phyloP scores from a whole-genome alignment of 2,329 filamentous ascomycete species.

The Trichoderma atroviride region DNA sequence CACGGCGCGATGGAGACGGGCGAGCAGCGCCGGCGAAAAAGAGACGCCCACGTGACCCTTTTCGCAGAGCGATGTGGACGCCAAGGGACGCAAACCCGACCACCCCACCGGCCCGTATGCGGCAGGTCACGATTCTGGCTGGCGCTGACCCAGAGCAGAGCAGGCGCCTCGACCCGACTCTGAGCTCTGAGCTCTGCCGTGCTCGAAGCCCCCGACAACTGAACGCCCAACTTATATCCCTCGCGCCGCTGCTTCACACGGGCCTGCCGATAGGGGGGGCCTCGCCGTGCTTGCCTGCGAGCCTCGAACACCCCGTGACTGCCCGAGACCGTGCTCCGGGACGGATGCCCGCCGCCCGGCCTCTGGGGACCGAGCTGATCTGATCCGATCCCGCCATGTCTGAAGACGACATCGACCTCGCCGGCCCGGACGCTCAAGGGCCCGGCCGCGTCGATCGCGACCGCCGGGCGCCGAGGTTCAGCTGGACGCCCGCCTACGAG shows the following conservation, averaged over 20 bases:
- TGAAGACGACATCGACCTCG: conserved; percentile 44
- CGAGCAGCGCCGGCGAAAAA: conserved; percentile 15
- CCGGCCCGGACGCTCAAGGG: conserved; percentile 42
- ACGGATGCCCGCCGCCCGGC: not conserved
- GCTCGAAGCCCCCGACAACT: not conserved
- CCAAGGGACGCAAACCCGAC: conserved; percentile 24
- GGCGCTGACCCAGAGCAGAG: conserved; percentile 23
- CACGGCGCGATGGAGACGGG: conserved; percentile 16
- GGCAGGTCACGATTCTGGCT: conserved; percentile 29
- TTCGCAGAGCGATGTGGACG: conserved; percentile 19
- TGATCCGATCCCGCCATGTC: conserved; percentile 37
- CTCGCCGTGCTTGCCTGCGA: conserved; percentile 13
- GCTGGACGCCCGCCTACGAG: conserved; percentile 62
- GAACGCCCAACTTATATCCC: not conserved
- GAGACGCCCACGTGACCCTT: conserved; percentile 27
- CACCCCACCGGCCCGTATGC: conserved; percentile 27
- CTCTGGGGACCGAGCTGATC: not conserved
- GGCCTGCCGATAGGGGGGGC: conserved; percentile 22
- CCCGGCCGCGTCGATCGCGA: conserved; percentile 43
- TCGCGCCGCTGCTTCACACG: conserved; percentile 22
- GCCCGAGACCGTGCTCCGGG: not conserved
- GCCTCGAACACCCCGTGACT: not conserved
- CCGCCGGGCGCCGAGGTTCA: conserved; percentile 56
- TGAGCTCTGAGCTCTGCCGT: not conserved
- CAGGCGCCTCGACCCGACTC: conserved; percentile 8